These are phyloP conservation scores for Acrocalymma vagum DNA, from an alignment of 2,329 filamentous ascomycete species.

Conservation along the genomic window DNA sequence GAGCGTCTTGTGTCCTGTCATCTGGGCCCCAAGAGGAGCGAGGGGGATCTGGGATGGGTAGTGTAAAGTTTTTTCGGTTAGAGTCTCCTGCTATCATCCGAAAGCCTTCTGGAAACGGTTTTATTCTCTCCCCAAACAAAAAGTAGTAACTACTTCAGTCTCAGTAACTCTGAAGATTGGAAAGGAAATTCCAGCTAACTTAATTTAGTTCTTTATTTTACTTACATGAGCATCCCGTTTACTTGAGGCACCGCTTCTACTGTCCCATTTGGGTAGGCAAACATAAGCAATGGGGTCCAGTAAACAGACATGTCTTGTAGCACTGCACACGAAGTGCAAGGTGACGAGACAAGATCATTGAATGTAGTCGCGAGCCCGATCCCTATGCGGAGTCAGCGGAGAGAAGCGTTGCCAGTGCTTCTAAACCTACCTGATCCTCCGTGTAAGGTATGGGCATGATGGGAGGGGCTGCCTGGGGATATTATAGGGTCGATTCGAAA, in stretches of 20 bases:
- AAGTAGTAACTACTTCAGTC: slow-evolving; percentile 75
- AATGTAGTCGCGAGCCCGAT: slow-evolving; percentile 69
- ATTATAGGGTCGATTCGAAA: slow-evolving; percentile 82
- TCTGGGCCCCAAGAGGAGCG: slow-evolving; percentile 11
- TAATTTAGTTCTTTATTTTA: no score
- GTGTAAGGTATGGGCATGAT: slow-evolving; percentile 78
- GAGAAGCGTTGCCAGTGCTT: no score
- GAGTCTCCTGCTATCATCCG: slow-evolving; percentile 83
- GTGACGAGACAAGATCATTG: slow-evolving; percentile 64
- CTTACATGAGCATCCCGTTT: slow-evolving; percentile 86
- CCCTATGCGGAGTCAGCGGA: no score
- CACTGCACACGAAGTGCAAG: slow-evolving; percentile 84
- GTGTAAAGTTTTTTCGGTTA: slow-evolving; percentile 71
- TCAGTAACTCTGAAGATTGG: no score
- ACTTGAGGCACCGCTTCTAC: slow-evolving; percentile 75
- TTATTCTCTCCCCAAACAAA: slow-evolving; percentile 69
- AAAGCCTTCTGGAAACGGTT: slow-evolving; percentile 79
- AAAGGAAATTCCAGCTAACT: no score
- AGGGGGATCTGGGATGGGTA: slow-evolving; percentile 3
- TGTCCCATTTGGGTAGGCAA: slow-evolving; percentile 72
- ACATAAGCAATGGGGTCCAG: slow-evolving; percentile 82
- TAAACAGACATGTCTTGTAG: slow-evolving; percentile 87
- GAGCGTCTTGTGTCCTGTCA: slow-evolving; percentile 14
- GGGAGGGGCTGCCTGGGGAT: slow-evolving; percentile 64
- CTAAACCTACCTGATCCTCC: slow-evolving; percentile 63